Conservation (phyloP, 208 protist genomes). For the Herpetomonas tarakana region DNA sequence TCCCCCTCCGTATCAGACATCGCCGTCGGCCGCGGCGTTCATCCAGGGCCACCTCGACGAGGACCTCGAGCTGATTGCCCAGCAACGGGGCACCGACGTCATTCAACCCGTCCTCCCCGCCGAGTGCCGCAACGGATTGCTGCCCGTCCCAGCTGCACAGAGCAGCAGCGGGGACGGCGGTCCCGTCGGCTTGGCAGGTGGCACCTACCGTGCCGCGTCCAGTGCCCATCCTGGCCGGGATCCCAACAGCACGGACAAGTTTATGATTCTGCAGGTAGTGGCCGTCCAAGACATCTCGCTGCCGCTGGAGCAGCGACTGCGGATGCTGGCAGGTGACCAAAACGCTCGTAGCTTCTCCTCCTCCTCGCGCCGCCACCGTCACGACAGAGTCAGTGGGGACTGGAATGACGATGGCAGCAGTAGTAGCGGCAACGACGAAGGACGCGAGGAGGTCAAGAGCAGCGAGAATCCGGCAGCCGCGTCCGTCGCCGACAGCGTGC, state of each 20-base stretch:
- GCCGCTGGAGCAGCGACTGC: slow-evolving; percentile 41
- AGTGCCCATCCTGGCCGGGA: background rate
- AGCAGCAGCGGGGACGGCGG: background rate
- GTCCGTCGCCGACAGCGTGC: slow-evolving; percentile 22
- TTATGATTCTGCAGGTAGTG: slow-evolving; percentile 56
- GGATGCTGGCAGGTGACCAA: slow-evolving; percentile 20
- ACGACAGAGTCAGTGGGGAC: background rate
- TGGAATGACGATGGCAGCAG: background rate
- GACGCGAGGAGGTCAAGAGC: slow-evolving; percentile 3
- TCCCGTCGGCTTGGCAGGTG: no score
- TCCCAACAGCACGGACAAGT: background rate
- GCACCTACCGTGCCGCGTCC: background rate
- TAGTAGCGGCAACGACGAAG: slow-evolving; percentile 2
- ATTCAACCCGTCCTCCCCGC: slow-evolving; percentile 22
- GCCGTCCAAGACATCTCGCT: slow-evolving; percentile 55
- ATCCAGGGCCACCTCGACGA: slow-evolving; percentile 41
- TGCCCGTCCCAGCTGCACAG: background rate
- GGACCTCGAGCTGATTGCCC: slow-evolving; percentile 45
- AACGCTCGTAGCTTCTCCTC: background rate
- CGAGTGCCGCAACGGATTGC: slow-evolving; percentile 7
- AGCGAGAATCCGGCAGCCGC: slow-evolving; percentile 6
- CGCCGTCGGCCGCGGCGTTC: slow-evolving; percentile 20
- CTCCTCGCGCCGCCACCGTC: background rate
- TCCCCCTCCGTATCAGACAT: slow-evolving; percentile 12
- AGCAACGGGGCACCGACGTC: slow-evolving; percentile 5